Conservation (phyloP, 2,329 filamentous ascomycete species). For the Fusarium oxysporum region DNA sequence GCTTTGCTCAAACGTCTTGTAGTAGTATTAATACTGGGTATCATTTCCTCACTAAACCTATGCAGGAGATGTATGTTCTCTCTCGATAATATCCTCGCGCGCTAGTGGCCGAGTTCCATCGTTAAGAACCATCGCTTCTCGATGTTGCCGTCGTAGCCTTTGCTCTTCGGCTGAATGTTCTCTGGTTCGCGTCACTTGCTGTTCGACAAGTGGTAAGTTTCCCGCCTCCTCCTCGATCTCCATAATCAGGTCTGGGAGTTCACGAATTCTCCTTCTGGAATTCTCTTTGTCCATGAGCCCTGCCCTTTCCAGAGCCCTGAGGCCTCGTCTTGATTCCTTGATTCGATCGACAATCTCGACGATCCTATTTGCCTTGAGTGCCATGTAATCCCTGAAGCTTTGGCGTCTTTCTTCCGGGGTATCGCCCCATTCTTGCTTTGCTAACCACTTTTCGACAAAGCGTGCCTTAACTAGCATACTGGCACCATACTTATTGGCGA, state of each 20-base stretch:
- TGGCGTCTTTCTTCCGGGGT: conserved; percentile 62
- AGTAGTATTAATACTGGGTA: conserved; percentile 3
- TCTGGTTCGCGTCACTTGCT: conserved; percentile 49
- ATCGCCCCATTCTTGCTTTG: conserved; percentile 76
- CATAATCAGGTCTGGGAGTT: conserved; percentile 50
- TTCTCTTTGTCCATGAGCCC: conserved; percentile 57
- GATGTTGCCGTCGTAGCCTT: conserved; percentile 77
- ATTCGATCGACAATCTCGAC: conserved; percentile 64
- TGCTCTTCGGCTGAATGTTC: conserved; percentile 75
- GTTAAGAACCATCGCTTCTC: conserved; percentile 91
- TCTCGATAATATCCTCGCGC: conserved; percentile 82
- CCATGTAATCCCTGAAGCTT: conserved; percentile 66
- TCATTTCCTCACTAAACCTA: conserved; percentile 6
- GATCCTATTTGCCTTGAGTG: conserved; percentile 62
- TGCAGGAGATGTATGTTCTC: conserved; percentile 58
- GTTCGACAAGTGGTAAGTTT: conserved; percentile 42
- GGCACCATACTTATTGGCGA: conserved; percentile 70
- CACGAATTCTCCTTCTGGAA: conserved; percentile 44
- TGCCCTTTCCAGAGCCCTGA: conserved; percentile 62
- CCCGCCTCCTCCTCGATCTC: conserved; percentile 47
- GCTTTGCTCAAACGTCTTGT: not conserved
- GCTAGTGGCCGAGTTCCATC: conserved; percentile 82
- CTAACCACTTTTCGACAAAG: conserved; percentile 80
- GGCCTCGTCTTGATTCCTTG: conserved; percentile 63
- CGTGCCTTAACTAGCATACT: conserved; percentile 70